These are phyloP conservation scores for Ambrosiella xylebori DNA, from an alignment of 2,329 filamentous ascomycete genomes.

Conservation along the genomic window DNA sequence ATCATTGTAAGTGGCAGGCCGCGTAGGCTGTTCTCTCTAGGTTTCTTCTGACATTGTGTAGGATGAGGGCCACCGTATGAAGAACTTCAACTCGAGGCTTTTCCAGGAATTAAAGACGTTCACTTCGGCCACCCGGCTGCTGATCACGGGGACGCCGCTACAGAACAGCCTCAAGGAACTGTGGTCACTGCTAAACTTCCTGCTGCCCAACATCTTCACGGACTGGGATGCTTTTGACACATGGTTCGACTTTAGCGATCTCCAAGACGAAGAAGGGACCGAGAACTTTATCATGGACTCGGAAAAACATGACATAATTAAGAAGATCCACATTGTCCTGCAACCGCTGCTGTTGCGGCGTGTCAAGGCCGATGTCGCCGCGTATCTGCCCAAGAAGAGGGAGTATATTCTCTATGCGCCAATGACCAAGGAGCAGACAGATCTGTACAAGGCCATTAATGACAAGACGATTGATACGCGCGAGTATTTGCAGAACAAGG, in stretches of 20 bases:
- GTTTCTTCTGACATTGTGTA: conserved; percentile 18
- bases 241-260: conserved; percentile 93
- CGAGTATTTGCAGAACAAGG: conserved; percentile 68
- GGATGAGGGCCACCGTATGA: conserved; percentile 94
- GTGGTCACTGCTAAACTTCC: conserved; percentile 87
- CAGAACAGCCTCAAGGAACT: conserved; percentile 92
- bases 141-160: conserved; percentile 87
- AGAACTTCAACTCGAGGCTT: conserved; percentile 85
- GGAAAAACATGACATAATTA: conserved; percentile 32
- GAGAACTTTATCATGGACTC: conserved; percentile 66
- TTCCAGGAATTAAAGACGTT: conserved; percentile 82
- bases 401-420: conserved; percentile 94
- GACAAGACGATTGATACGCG: conserved; percentile 44
- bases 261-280: conserved; percentile 67
- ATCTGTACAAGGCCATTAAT: conserved; percentile 56
- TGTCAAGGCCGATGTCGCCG: conserved; percentile 85
- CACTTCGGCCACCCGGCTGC: conserved; percentile 70
- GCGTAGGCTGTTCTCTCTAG: conserved; percentile 5
- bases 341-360: conserved; percentile 79
- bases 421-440: conserved; percentile 76
- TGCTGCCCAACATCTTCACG: conserved; percentile 83
- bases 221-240: conserved; percentile 83
- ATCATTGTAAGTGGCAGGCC: conserved; percentile 49
- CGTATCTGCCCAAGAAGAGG: conserved; percentile 81
- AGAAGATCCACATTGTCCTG: conserved; percentile 81